Base-by-base conservation (phyloP, 2,329 filamentous ascomycete genomes). In the Drechslerella coelobrocha region DNA sequence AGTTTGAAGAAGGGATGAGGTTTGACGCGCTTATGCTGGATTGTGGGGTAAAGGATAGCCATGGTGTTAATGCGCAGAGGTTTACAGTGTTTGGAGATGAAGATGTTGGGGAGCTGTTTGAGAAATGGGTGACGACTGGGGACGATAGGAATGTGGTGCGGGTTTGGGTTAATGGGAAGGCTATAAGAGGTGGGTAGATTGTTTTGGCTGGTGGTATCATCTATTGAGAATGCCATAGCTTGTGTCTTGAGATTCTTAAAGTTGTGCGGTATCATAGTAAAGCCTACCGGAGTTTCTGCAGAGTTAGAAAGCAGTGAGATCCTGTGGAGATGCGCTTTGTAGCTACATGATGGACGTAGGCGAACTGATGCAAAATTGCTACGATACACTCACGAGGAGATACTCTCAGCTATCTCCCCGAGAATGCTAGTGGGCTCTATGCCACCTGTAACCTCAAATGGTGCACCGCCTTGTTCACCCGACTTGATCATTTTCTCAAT, bases 401-500 rank as follows among this genome's bases (percentile, higher is more conserved):
- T 45, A 45, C 19, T 48, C 12, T 62, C 65, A 19, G 62, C 57
- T 21, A 68, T 57, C 27, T 68, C 63, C 14, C 63, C 63, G 7
- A 68, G 27, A 45, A 68, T 47, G 29, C 63, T 68, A 2, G 56
- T 61, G 14, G 39, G 48, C 29, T 61, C 60, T 7, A 72, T 59
- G 1, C 61, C 72, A 2, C 73, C 73, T 21, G 53, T 73, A 21
- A 75, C 61, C 31, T 60, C 39, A 24, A 73, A 41, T 2, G 68
- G 52, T 10, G 39, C 54, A 14, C 76, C 79, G 39, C 77, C 74
- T 9, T 66, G 73, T 57, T 78, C 77, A 19, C 78, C 78, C 68
- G 78, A 78, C 56, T 60, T 73, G 45, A 79, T 54, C 76, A 79
- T 76, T 57, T 77, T 73, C 60, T 79, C 73, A 77, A 66, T 78